Evolutionary conservation across 2,329 filamentous ascomycete genomes (phyloP).

Genomic region (Orbilia ellipsospora): DNA sequence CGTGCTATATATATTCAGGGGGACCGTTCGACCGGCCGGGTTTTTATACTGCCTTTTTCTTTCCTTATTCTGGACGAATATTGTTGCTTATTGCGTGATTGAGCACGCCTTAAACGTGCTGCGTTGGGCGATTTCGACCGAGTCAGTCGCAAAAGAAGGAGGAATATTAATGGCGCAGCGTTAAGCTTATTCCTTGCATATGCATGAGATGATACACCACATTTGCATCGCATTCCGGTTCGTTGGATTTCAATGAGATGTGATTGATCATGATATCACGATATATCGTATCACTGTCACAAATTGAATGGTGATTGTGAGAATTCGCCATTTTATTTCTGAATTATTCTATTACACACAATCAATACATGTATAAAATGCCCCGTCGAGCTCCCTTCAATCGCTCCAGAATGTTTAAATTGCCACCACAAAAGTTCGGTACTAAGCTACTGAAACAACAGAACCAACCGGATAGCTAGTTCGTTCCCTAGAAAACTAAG

Average conservation of each 20-base stretch:
- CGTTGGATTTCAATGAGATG: not conserved
- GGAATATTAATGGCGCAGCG: conserved; percentile 27
- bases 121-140: not conserved
- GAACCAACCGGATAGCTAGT: not conserved
- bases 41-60: not conserved
- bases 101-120: conserved; percentile 39
- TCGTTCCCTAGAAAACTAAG: not conserved
- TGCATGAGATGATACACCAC: not conserved
- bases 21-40: not conserved
- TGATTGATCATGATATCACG: no score
- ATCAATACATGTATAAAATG: not conserved
- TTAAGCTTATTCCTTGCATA: conserved; percentile 48
- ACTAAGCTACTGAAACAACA: no score
- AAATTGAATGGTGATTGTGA: not conserved
- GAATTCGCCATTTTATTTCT: conserved; percentile 11
- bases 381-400: conserved; percentile 15
- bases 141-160: not conserved
- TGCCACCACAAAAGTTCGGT: not conserved
- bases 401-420: not conserved
- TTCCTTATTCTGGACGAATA: conserved; percentile 19
- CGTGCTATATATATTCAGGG: not conserved
- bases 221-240: not conserved
- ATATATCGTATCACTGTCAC: no score
- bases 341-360: not conserved
- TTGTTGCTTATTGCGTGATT: conserved; percentile 27